Base-by-base conservation (phyloP, 805 yeast genomes). In the Kuraishia hungarica region DNA sequence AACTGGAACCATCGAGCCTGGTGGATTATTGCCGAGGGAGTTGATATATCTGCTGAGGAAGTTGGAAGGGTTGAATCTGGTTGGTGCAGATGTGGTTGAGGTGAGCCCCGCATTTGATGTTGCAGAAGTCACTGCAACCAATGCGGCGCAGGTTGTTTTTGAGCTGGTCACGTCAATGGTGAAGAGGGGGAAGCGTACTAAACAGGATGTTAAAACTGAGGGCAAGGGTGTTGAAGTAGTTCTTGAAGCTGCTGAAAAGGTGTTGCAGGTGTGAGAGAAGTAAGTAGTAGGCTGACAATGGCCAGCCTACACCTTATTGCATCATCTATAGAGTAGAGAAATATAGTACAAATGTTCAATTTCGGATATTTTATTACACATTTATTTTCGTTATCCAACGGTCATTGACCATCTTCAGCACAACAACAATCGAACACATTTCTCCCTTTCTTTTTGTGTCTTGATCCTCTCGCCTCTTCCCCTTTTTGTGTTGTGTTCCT, bases 141-240 rank as follows among this genome's bases (percentile, higher is more conserved):
- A 85, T 59, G 89, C 86, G 2, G 86, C 90, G 0, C 89, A 84
- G 67, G 78, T 83, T 35, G 87, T 83, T 0, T 87, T 71, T 68
- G 96, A 88, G 66, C 62, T 88, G 48, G 67, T 87, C 54, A 86
- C 94, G 15, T 80, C 81, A 57, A 87, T 88, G 89, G 91, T 87
- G 17, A 81, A 84, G 64, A 81, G 76, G 60, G 69, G 70, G 19
- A 56, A 57, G 39, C 62, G 64, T 4, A 17, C 24, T 20, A 7
- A 4, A 46, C 17, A 17, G 39, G 11, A 5, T 39, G 52, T 7
- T 13, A 4, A n/a, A n/a, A n/a, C 24, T n/a, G 23, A 29, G 43
- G 6, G 21, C 10, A 26, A 10, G 29, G 10, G 10, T 26, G 10
- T 26, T 26, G 10, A 5, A 6, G 22, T 24, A 48, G n/a, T 21